Percentiles rank a stretch among this genome's conserved stretches.
Evolutionary conservation across 208 protist species (phyloP).

Genomic region (Novymonas esmeraldas): DNA sequence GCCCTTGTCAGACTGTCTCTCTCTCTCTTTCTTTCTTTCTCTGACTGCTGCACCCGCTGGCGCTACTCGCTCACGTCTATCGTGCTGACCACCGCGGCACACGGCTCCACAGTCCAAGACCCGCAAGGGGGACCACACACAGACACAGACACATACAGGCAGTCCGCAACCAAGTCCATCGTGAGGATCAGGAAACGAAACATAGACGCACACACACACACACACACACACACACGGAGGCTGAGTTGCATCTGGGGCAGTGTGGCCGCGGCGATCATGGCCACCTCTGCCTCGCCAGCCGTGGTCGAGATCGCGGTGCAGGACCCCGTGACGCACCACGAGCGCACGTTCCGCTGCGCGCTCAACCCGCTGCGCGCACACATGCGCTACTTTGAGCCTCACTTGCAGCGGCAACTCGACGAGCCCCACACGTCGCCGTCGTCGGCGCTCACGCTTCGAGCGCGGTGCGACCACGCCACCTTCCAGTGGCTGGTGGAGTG

Average conservation of each 20-base stretch:
- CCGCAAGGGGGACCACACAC: too few species aligned
- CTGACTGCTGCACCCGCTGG: too few species aligned
- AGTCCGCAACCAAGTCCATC: not conserved
- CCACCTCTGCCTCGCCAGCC: not conserved
- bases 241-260: too few species aligned
- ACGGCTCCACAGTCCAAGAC: too few species aligned
- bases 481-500: conserved; percentile 80
- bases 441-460: conserved; percentile 46
- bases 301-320: conserved; percentile 66
- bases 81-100: too few species aligned
- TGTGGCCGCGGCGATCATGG: too few species aligned
- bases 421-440: conserved; percentile 8
- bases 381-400: conserved; percentile 74
- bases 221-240: too few species aligned
- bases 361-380: conserved; percentile 38
- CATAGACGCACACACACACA: too few species aligned
- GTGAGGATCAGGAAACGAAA: too few species aligned
- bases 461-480: conserved; percentile 68
- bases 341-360: conserved; percentile 54
- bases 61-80: too few species aligned
- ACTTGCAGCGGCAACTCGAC: conserved; percentile 50
- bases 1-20: too few species aligned
- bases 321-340: conserved; percentile 42
- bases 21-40: too few species aligned
- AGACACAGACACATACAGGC: not conserved